These are phyloP conservation scores for Umbelopsis sp. DNA, from an alignment of 371 early-diverging fungal species.

Conservation along the genomic window DNA sequence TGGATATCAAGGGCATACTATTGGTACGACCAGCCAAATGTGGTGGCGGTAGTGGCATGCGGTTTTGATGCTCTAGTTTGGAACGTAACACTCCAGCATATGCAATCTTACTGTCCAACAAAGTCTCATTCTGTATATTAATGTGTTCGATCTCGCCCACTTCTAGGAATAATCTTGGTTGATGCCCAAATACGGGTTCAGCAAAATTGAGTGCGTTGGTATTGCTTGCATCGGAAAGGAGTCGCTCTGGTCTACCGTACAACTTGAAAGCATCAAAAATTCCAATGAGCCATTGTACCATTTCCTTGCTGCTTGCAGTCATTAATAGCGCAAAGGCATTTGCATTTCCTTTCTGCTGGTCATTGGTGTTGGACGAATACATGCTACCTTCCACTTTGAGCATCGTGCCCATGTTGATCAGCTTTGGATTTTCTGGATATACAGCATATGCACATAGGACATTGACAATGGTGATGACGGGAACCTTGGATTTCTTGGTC, in stretches of 20 bases:
- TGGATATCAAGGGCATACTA: conserved; percentile 21
- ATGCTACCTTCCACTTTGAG: conserved; percentile 49
- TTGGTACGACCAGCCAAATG: conserved; percentile 20
- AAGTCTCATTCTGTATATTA: conserved; percentile 27
- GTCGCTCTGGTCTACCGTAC: conserved; percentile 48
- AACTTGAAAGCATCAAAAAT: conserved; percentile 55
- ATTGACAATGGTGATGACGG: conserved; percentile 57
- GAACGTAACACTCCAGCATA: conserved; percentile 30
- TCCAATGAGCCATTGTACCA: conserved; percentile 50
- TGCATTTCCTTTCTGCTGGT: conserved; percentile 24
- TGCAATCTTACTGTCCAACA: conserved; percentile 33
- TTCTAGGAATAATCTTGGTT: conserved; percentile 41
- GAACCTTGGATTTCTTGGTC: conserved; percentile 60
- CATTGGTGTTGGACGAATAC: conserved; percentile 23
- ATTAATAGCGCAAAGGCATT: conserved; percentile 42
- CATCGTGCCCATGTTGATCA: conserved; percentile 43
- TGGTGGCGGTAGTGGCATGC: conserved; percentile 14
- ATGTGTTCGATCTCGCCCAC: conserved; percentile 31
- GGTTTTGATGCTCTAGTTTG: conserved; percentile 5
- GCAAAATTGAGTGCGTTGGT: conserved; percentile 45
- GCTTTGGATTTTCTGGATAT: conserved; percentile 64
- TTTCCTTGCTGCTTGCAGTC: conserved; percentile 43
- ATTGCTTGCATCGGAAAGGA: conserved; percentile 35
- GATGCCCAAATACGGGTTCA: conserved; percentile 26
- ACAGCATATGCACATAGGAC: conserved; percentile 74